Percentiles rank a stretch among this genome's conserved stretches.
phyloP scores from a whole-genome alignment of 352 stramenopile species.

The Pythium brachiatum region DNA sequence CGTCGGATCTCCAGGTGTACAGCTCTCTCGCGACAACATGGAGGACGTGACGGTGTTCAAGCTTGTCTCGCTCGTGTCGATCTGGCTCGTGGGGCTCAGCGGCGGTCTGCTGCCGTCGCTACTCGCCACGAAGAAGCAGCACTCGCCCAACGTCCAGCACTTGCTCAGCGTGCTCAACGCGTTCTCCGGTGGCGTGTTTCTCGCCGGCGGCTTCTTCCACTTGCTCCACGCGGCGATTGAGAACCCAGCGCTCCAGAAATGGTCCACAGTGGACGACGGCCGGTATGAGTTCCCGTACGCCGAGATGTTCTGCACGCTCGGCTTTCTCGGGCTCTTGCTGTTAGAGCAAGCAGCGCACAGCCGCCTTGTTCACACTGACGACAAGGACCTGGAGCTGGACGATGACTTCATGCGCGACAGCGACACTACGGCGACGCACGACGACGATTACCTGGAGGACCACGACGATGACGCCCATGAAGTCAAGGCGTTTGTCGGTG shows the following conservation, averaged over 20 bases:
- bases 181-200: conserved; percentile 74
- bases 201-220: conserved; percentile 78
- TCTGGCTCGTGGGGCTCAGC: conserved; percentile 66
- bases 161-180: conserved; percentile 55
- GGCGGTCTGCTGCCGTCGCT: conserved; percentile 55
- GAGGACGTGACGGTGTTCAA: conserved; percentile 70
- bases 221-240: conserved; percentile 68
- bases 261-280: conserved; percentile 63
- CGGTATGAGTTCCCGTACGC: conserved; percentile 73
- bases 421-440: conserved; percentile 28
- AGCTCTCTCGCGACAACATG: conserved; percentile 34
- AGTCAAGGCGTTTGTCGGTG: conserved; percentile 19
- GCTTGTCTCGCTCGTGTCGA: conserved; percentile 67
- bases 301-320: conserved; percentile 75
- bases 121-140: conserved; percentile 37
- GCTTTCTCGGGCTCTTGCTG: conserved; percentile 64
- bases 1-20: background rate
- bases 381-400: conserved; percentile 36
- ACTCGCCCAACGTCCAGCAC: conserved; percentile 31
- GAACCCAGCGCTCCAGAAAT: conserved; percentile 59
- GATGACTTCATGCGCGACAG: conserved; percentile 30
- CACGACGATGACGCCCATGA: conserved; percentile 34
- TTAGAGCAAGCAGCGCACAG: conserved; percentile 64
- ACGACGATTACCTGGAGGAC: conserved; percentile 40
- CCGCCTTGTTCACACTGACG: conserved; percentile 35